Percentiles rank a stretch among this genome's conserved stretches.
Conservation (phyloP, 495 filamentous ascomycete genomes). For the Xylaria scruposa region DNA sequence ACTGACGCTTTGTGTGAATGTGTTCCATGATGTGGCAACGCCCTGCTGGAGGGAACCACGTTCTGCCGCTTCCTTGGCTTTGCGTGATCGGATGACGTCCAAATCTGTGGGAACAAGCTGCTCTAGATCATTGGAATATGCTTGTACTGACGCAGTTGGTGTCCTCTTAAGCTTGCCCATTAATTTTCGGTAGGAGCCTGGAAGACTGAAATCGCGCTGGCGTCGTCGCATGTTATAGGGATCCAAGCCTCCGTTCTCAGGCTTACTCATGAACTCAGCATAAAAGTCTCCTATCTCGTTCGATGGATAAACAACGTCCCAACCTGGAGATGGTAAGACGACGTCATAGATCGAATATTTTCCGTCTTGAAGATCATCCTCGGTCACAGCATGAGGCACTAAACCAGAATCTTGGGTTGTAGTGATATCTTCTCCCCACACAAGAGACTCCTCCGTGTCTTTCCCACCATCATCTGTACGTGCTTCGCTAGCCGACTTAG, state of each 20-base stretch:
- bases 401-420: slow-evolving; percentile 53
- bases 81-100: slow-evolving; percentile 53
- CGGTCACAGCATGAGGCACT: slow-evolving; percentile 76
- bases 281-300: slow-evolving; percentile 87
- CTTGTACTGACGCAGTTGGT: slow-evolving; percentile 67
- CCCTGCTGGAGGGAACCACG: slow-evolving; percentile 23
- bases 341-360: slow-evolving; percentile 85
- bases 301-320: slow-evolving; percentile 82
- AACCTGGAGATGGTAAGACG: slow-evolving; percentile 94
- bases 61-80: slow-evolving; percentile 33
- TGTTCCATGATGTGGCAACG: slow-evolving; percentile 30
- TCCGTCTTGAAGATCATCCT: slow-evolving; percentile 78
- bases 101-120: slow-evolving; percentile 89
- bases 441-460: slow-evolving; percentile 63
- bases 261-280: slow-evolving; percentile 77
- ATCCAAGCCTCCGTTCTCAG: slow-evolving; percentile 76
- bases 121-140: slow-evolving; percentile 73
- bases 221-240: slow-evolving; percentile 86
- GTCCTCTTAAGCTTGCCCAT: slow-evolving; percentile 68
- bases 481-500: slow-evolving; percentile 32
- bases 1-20: slow-evolving; percentile 31
- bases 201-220: slow-evolving; percentile 87
- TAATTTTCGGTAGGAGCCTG: slow-evolving; percentile 84
- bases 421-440: slow-evolving; percentile 21
- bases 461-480: slow-evolving; percentile 65